Evolutionary conservation across 2,329 filamentous ascomycete species (phyloP).

Genomic region (Geosmithia putterillii): DNA sequence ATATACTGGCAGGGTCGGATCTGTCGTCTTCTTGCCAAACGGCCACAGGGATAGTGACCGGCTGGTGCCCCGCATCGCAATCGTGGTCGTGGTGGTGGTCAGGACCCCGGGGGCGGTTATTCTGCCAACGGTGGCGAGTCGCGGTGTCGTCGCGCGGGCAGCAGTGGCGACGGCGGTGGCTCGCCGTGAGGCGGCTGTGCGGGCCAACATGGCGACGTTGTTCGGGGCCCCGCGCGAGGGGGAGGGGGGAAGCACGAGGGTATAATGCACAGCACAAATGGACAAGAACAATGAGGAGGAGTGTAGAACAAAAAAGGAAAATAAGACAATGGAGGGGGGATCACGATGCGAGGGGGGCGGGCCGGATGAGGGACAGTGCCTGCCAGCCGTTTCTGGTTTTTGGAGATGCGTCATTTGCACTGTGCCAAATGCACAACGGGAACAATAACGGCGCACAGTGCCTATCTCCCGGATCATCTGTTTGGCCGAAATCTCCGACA

Average conservation of each 20-base stretch:
- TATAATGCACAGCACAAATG: not conserved
- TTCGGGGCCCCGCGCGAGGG: not conserved
- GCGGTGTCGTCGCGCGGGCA: slow-evolving; percentile 6
- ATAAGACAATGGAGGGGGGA: not conserved
- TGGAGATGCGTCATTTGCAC: slow-evolving; percentile 1
- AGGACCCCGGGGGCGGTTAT: slow-evolving; percentile 1
- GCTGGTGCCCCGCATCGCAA: too few relatives aligned
- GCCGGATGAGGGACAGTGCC: not conserved
- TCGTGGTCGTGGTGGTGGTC: slow-evolving; percentile 4
- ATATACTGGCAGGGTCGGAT: slow-evolving; percentile 16
- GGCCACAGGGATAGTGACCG: slow-evolving; percentile 20
- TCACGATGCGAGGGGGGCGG: not conserved
- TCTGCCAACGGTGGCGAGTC: slow-evolving; percentile 5
- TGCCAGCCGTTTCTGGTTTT: not conserved
- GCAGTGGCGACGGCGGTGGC: slow-evolving; percentile 8
- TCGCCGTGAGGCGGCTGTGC: slow-evolving; percentile 9
- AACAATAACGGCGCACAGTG: not conserved
- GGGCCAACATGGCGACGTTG: slow-evolving; percentile 5
- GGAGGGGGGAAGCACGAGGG: too few relatives aligned
- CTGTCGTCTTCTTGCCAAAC: slow-evolving; percentile 12
- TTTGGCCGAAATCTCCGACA: not conserved
- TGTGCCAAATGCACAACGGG: not conserved
- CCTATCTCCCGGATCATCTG: slow-evolving; percentile 2
- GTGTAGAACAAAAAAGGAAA: not conserved
- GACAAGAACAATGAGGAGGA: not conserved